Conservation (phyloP, 495 filamentous ascomycete genomes). For the Aspergillus conjunctus region DNA sequence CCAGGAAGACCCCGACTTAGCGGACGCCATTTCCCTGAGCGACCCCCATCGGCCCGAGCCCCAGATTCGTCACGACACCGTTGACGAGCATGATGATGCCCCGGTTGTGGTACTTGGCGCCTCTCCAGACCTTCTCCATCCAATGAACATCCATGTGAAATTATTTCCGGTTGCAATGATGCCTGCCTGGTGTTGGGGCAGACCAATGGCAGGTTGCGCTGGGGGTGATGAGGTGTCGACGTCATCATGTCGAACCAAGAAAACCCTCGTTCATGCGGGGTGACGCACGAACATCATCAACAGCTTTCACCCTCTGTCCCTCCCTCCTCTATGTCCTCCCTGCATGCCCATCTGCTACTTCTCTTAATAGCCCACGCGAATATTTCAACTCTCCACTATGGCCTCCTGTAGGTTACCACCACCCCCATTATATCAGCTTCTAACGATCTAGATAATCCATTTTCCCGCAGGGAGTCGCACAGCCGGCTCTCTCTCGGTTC, state of each 20-base stretch:
- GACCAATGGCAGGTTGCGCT: too few relatives aligned
- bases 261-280: too few relatives aligned
- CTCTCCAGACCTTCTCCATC: conserved; percentile 45
- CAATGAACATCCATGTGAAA: too few relatives aligned
- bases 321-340: too few relatives aligned
- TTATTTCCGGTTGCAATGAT: too few relatives aligned
- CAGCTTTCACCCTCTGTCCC: too few relatives aligned
- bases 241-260: too few relatives aligned
- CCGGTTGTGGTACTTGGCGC: conserved; percentile 55
- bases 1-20: conserved; percentile 15
- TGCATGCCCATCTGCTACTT: too few relatives aligned
- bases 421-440: background rate
- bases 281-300: too few relatives aligned
- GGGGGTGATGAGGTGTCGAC: too few relatives aligned
- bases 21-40: conserved; percentile 7
- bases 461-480: conserved; percentile 63
- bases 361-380: too few relatives aligned
- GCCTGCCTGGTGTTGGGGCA: too few relatives aligned
- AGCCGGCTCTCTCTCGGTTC: conserved; percentile 47
- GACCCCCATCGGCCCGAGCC: conserved; percentile 51
- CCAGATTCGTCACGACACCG: conserved; percentile 39
- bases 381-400: background rate
- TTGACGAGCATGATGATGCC: conserved; percentile 57
- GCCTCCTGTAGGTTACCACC: background rate
- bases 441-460: conserved; percentile 55